Evolutionary conservation across 2,329 filamentous ascomycete species (phyloP), one percentile per base, ranked within the genome.

Genomic region (Biscogniauxia marginata): DNA sequence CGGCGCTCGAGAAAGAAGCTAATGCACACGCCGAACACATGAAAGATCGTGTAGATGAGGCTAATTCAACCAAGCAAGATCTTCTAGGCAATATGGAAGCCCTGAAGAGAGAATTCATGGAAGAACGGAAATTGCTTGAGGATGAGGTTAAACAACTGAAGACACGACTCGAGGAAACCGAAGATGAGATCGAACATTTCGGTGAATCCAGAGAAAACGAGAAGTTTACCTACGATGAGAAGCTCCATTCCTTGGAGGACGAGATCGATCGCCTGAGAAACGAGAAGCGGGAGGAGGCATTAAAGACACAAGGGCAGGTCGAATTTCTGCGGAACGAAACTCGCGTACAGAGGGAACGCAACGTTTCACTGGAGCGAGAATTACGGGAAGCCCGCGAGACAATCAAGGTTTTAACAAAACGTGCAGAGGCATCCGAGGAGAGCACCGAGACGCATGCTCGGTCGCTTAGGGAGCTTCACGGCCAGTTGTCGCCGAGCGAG

Each of bases 51-150:
- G 83, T 96, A 59, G 86, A 95, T 61, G 93, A 98, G 71, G 90
- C 85, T 5, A 91, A 95, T 65, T 93, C 91, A 2, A 97, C 90
- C 1, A 99, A 99, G 73, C 89, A 90, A 65, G 95, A 98, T 71
- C 84, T 99, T 8, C 86, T 99, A 74, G 88, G 91, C 62, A 99
- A 99, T 68, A 91, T 99, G 77, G 92, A 98, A 69, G 88, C 93
- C 11, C 84, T 96, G 62, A 91, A 97, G 73, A 86, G 85, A 22
- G 95, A 98, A 67, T 97, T 96, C 64, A 80, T 89, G 34, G 86
- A 87, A 50, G 93, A 98, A 72, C 85, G 95, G 43, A 91, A 89
- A 67, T 89, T 87, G 8, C 79, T 98, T 0, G 90, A 96, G 64
- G 80, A 84, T 16, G 93, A 98, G 70, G 86, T 95, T 55, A 88